Percentiles rank a stretch among this genome's conserved stretches.
Evolutionary conservation across 257 asterid species (phyloP).

Genomic region (Solanum gracilifrons): DNA sequence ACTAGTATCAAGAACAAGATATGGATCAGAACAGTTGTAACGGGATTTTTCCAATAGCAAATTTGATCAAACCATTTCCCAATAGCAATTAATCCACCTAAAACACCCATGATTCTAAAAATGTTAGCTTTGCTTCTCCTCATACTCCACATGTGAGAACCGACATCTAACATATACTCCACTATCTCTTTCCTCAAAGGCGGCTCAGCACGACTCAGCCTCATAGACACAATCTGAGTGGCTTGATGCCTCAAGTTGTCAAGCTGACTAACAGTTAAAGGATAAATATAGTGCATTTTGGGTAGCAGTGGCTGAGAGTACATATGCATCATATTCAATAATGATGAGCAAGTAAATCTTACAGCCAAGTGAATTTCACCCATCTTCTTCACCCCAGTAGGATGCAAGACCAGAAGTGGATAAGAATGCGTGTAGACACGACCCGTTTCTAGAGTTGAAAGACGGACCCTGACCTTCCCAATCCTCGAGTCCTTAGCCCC

Average conservation of each 20-base stretch:
- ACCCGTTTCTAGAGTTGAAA: conserved; percentile 59
- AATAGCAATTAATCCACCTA: conserved; percentile 41
- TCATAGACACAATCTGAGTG: conserved; percentile 48
- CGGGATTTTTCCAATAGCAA: conserved; percentile 71
- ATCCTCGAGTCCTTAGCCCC: conserved; percentile 41
- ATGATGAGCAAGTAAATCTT: conserved; percentile 55
- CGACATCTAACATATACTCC: conserved; percentile 69
- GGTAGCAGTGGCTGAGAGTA: conserved; percentile 61
- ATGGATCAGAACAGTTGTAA: conserved; percentile 56
- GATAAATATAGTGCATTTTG: conserved; percentile 66
- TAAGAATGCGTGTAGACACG: conserved; percentile 58
- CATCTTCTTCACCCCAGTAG: conserved; percentile 66
- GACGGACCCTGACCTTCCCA: conserved; percentile 70
- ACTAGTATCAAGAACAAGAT: conserved; percentile 55
- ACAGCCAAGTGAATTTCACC: conserved; percentile 71
- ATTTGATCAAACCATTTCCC: conserved; percentile 65
- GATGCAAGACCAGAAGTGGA: conserved; percentile 60
- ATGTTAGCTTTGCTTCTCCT: conserved; percentile 65
- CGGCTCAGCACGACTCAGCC: conserved; percentile 72
- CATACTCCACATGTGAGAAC: conserved; percentile 81
- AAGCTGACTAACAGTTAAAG: conserved; percentile 46
- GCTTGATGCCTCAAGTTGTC: conserved; percentile 70
- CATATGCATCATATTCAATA: conserved; percentile 54
- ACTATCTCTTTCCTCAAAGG: conserved; percentile 69
- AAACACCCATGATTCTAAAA: conserved; percentile 54